A percentile compares a stretch with the other conserved stretches of the same genome.
Conservation (phyloP, 805 yeast species). For the Teunomyces stri region DNA sequence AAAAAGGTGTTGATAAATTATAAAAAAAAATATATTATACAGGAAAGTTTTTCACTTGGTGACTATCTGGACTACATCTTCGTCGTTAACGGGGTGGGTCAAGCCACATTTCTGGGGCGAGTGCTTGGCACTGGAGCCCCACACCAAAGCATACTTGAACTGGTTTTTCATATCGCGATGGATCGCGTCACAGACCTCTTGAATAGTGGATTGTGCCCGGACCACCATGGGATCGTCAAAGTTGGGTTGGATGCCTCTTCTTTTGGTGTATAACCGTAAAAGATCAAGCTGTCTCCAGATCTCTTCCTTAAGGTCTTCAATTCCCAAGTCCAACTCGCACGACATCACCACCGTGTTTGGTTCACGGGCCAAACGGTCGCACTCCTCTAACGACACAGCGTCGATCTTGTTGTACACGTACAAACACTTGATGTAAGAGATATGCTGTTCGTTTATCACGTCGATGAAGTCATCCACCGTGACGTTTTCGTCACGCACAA, state of each 20-base stretch:
- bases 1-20: not conserved
- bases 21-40: not conserved
- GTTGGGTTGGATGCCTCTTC: constrained; percentile 78
- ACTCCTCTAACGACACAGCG: constrained; percentile 92
- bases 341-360: constrained; percentile 94
- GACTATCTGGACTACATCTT: constrained; percentile 89
- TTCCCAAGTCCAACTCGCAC: constrained; percentile 83
- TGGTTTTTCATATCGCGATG: constrained; percentile 90
- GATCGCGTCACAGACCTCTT: constrained; percentile 85
- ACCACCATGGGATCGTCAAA: constrained; percentile 91
- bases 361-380: constrained; percentile 85
- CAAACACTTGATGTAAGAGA: constrained; percentile 85
- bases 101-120: constrained; percentile 97
- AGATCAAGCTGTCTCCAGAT: constrained; percentile 88
- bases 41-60: constrained; percentile 52
- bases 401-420: constrained; percentile 95
- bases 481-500: constrained; percentile 82
- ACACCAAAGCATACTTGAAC: constrained; percentile 90
- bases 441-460: constrained; percentile 80
- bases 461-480: constrained; percentile 93
- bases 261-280: constrained; percentile 81
- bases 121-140: constrained; percentile 95
- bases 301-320: constrained; percentile 84
- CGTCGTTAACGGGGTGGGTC: constrained; percentile 79
- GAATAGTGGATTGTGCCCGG: constrained; percentile 72